phyloP scores from a whole-genome alignment of 495 filamentous ascomycete species.

The Penicillium egyptiacum region DNA sequence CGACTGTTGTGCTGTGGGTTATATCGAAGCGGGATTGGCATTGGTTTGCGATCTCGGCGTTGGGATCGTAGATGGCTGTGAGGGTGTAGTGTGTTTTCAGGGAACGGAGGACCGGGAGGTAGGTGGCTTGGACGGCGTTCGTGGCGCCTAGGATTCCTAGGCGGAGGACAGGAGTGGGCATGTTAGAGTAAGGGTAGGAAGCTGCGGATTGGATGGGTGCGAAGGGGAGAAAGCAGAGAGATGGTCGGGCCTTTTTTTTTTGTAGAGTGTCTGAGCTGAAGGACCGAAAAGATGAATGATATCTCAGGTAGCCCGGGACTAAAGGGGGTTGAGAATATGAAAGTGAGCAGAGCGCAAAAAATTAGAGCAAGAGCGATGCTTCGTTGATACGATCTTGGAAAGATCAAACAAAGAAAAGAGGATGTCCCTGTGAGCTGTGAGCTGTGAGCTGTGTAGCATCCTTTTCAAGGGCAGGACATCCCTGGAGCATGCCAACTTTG shows the following conservation, averaged over 20 bases:
- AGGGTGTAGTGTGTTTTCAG: slow-evolving; percentile 42
- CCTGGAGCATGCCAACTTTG: background rate
- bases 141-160: slow-evolving; percentile 50
- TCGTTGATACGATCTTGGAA: background rate
- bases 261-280: background rate
- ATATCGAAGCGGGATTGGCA: slow-evolving; percentile 17
- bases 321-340: background rate
- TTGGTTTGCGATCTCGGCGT: slow-evolving; percentile 13
- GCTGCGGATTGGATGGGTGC: background rate
- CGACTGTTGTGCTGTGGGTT: slow-evolving; percentile 13
- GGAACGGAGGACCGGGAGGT: slow-evolving; percentile 48
- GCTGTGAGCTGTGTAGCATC: background rate
- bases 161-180: slow-evolving; percentile 18
- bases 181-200: background rate
- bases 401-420: background rate
- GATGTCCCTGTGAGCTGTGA: too few relatives aligned
- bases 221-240: background rate
- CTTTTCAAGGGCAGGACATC: background rate
- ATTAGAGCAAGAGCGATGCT: background rate
- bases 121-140: slow-evolving; percentile 49
- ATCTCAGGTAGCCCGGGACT: background rate
- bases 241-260: background rate
- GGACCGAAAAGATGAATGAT: background rate
- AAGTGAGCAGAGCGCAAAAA: background rate
- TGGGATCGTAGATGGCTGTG: slow-evolving; percentile 43